Conservation (phyloP, 805 yeast species). For the Ogataea ramenticola region DNA sequence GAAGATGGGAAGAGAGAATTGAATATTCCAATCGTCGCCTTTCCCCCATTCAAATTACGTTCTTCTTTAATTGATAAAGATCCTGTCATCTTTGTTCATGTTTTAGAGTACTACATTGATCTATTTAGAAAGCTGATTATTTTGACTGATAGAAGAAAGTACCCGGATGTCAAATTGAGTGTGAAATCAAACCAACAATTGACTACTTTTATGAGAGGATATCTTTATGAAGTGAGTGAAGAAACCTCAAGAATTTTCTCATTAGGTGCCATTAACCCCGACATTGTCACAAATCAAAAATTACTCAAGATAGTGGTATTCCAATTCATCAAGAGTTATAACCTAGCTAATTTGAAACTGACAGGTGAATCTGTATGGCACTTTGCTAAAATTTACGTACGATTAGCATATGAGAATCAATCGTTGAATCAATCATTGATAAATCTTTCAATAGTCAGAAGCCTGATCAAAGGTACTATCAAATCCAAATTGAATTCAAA, state of each 20-base stretch:
- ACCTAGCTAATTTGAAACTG: conserved; percentile 49
- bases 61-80: conserved; percentile 76
- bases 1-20: conserved; percentile 5
- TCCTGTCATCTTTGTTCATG: conserved; percentile 77
- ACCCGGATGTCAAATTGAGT: conserved; percentile 34
- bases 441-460: conserved; percentile 33
- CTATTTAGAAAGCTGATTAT: conserved; percentile 41
- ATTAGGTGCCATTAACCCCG: conserved; percentile 66
- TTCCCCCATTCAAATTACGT: conserved; percentile 68
- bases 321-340: conserved; percentile 40
- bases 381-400: conserved; percentile 47
- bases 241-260: conserved; percentile 59
- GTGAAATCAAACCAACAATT: conserved; percentile 53
- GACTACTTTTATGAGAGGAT: conserved; percentile 47
- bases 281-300: conserved; percentile 47
- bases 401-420: conserved; percentile 22
- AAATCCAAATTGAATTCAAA: conserved; percentile 42
- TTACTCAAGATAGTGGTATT: conserved; percentile 43
- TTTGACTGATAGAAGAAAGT: conserved; percentile 19
- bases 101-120: conserved; percentile 55
- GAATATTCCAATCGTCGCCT: conserved; percentile 55
- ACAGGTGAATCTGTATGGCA: conserved; percentile 61
- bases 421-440: conserved; percentile 23
- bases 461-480: conserved; percentile 47
- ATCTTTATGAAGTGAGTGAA: conserved; percentile 51